phyloP scores from a whole-genome alignment of 1,139 yeast species.

The Chernovozyma aurita region DNA sequence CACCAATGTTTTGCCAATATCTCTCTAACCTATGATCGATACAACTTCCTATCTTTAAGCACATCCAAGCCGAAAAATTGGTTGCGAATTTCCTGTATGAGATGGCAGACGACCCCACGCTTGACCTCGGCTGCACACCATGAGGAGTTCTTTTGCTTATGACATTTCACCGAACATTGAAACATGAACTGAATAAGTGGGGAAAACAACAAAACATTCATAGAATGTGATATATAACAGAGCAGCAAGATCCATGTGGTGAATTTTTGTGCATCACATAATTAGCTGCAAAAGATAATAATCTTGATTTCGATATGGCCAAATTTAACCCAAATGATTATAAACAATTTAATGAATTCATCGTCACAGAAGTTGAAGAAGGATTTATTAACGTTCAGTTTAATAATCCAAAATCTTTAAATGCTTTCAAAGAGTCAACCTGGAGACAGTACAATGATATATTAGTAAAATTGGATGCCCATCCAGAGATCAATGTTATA shows the following conservation, averaged over 20 bases:
- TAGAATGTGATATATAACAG: no score
- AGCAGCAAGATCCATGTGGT: no score
- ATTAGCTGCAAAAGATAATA: no score
- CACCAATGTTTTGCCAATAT: no score
- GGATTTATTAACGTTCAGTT: conserved; percentile 58
- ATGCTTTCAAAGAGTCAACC: conserved; percentile 51
- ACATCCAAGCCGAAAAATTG: no score
- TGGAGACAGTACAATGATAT: conserved; percentile 57
- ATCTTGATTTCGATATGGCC: not conserved
- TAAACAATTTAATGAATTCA: conserved; percentile 32
- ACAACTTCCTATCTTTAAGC: no score
- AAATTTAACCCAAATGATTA: conserved; percentile 24
- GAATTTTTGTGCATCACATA: no score
- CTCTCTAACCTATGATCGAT: no score
- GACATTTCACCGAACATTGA: not conserved
- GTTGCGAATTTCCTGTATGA: no score
- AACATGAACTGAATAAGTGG: not conserved
- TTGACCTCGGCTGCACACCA: conserved; percentile 1
- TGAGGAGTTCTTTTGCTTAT: not conserved
- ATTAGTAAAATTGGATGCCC: conserved; percentile 43
- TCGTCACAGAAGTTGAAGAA: conserved; percentile 36
- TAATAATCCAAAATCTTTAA: conserved; percentile 59
- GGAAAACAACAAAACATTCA: no score
- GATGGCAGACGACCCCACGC: no score
- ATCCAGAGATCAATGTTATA: conserved; percentile 47